Conservation (phyloP, 164 flowering plant species). For the Nelumbo lutea region DNA sequence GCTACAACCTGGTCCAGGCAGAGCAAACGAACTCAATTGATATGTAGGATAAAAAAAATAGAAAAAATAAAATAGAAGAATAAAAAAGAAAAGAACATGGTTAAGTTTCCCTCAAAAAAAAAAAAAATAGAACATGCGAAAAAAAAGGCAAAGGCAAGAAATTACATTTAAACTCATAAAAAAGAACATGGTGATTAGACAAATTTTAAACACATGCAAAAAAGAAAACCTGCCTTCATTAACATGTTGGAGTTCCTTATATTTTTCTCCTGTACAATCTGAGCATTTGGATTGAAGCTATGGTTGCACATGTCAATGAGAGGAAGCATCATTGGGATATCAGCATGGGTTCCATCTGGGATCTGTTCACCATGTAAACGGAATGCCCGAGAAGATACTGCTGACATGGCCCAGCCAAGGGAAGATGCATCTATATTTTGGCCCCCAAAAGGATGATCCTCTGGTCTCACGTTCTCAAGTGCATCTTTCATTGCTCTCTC, state of each 20-base stretch:
- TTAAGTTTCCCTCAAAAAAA: no score
- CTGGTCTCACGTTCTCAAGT: constrained; percentile 38
- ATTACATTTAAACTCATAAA: no score
- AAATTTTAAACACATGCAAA: background rate
- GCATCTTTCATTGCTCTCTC: constrained; percentile 48
- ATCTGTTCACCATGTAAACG: constrained; percentile 64
- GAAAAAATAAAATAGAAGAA: background rate
- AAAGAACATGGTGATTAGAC: no score
- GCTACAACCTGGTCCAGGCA: constrained; percentile 75
- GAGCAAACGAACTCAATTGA: constrained; percentile 37
- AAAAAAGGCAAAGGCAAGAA: no score
- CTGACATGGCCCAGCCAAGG: constrained; percentile 98
- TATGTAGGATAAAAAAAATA: background rate
- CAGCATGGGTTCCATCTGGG: constrained; percentile 32
- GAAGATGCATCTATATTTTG: constrained; percentile 77
- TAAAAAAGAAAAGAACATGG: background rate
- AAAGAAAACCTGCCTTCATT: constrained; percentile 48
- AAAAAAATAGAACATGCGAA: no score
- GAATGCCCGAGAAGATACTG: constrained; percentile 93
- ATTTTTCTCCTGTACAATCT: constrained; percentile 69
- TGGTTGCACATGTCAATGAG: constrained; percentile 74
- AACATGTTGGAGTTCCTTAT: constrained; percentile 31
- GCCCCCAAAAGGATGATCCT: constrained; percentile 75
- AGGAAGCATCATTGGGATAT: constrained; percentile 68
- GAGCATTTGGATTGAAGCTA: constrained; percentile 81